Conservation (phyloP, 805 yeast genomes). For the Geotrichum ghanense region DNA sequence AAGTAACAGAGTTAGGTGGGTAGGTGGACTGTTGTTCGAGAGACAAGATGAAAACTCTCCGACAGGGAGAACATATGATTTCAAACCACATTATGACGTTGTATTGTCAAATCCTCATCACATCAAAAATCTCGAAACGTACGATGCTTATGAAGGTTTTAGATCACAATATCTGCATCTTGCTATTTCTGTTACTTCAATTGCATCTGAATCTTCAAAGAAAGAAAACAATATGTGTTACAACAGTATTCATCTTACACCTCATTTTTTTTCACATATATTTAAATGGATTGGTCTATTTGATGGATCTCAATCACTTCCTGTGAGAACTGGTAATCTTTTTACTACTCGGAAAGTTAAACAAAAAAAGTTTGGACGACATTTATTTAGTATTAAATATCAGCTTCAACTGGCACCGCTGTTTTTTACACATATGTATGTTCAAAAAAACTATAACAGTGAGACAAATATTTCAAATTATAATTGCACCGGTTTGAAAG, state of each 20-base stretch:
- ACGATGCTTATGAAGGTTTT: constrained; percentile 75
- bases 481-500: constrained; percentile 57
- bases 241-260: constrained; percentile 71
- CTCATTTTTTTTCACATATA: constrained; percentile 55
- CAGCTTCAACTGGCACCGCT: constrained; percentile 62
- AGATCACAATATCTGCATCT: constrained; percentile 75
- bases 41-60: constrained; percentile 34
- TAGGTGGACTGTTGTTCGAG: constrained; percentile 63
- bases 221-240: constrained; percentile 28
- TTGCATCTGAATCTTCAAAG: constrained; percentile 11
- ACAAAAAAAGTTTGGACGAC: constrained; percentile 53
- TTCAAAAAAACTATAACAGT: constrained; percentile 24
- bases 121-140: constrained; percentile 35
- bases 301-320: constrained; percentile 66
- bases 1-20: constrained; percentile 73
- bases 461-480: constrained; percentile 32
- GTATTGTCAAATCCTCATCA: constrained; percentile 45
- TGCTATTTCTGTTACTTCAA: constrained; percentile 45
- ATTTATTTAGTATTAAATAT: constrained; percentile 68
- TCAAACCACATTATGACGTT: constrained; percentile 55
- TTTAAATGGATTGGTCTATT: constrained; percentile 81
- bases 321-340: constrained; percentile 63
- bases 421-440: constrained; percentile 61
- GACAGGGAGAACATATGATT: constrained; percentile 35
- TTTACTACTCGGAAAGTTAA: constrained; percentile 34